Conservation (phyloP, 495 filamentous ascomycete genomes). For the Niebla homalea region DNA sequence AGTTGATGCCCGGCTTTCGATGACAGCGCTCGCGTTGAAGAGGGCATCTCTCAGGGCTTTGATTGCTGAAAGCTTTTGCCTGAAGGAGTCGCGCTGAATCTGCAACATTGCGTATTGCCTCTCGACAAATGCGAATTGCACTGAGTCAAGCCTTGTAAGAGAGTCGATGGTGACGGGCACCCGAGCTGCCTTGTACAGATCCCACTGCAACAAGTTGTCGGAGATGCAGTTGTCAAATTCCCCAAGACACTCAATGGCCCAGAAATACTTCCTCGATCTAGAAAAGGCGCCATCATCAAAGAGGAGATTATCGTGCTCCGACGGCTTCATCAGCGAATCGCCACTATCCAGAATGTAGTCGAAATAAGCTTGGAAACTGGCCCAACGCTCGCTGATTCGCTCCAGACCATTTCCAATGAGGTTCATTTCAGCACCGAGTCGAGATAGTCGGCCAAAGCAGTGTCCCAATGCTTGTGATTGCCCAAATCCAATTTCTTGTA, state of each 20-base stretch:
- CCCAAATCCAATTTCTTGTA: constrained; percentile 8
- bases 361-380: constrained; percentile 18
- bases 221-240: constrained; percentile 17
- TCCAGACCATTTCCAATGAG: constrained; percentile 17
- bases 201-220: constrained; percentile 21
- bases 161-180: background rate
- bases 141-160: constrained; percentile 7
- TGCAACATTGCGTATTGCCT: constrained; percentile 16
- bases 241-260: constrained; percentile 20
- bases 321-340: constrained; percentile 18
- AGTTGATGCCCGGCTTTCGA: constrained; percentile 21
- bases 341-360: constrained; percentile 18
- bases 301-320: constrained; percentile 20
- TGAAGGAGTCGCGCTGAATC: constrained; percentile 17
- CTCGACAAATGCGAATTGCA: constrained; percentile 12
- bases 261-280: constrained; percentile 22
- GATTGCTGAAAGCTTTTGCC: constrained; percentile 18
- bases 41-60: constrained; percentile 19
- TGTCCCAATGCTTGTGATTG: constrained; percentile 13
- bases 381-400: constrained; percentile 18
- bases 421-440: constrained; percentile 14
- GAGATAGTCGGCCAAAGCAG: constrained; percentile 10
- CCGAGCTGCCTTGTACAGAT: constrained; percentile 14
- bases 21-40: constrained; percentile 21
- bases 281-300: constrained; percentile 21